Conservation (phyloP, 768 basidiomycete genomes). For the Porpolomopsis calyptriformis region DNA sequence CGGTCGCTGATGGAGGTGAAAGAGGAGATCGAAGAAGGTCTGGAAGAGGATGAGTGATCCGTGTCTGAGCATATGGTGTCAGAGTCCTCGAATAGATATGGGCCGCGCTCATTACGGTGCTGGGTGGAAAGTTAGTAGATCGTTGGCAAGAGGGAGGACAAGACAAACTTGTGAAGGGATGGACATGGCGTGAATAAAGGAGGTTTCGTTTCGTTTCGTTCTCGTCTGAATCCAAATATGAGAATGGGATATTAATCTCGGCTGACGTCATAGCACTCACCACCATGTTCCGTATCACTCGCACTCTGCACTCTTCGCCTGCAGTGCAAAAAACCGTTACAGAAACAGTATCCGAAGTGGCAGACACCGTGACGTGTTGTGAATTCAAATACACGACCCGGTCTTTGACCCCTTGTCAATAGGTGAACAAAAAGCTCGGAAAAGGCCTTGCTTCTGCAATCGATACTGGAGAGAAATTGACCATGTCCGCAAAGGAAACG, state of each 20-base stretch:
- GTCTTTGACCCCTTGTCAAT: neutral
- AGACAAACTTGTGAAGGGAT: no score
- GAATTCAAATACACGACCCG: neutral
- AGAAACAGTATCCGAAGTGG: conserved; percentile 36
- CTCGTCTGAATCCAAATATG: no score
- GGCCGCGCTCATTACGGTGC: no score
- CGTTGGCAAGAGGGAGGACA: no score
- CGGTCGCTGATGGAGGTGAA: neutral
- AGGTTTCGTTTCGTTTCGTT: no score
- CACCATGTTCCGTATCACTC: no score
- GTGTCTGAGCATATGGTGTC: neutral
- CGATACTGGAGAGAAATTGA: conserved; percentile 34
- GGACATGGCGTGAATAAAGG: no score
- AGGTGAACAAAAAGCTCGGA: conserved; percentile 38
- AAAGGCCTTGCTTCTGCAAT: conserved; percentile 37
- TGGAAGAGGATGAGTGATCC: neutral
- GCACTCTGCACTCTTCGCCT: conserved; percentile 28
- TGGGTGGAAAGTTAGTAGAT: no score
- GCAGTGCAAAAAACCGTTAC: conserved; percentile 28
- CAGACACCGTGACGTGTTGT: conserved; percentile 26
- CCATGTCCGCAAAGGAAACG: conserved; percentile 30
- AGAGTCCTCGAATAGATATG: neutral
- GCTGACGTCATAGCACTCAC: no score
- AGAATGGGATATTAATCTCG: no score
- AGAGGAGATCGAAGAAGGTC: neutral